Percentiles rank a stretch among this genome's conserved stretches.
Evolutionary conservation across 1,284 basidiomycete species (phyloP).

Genomic region (Ganoderma leucocontextum): DNA sequence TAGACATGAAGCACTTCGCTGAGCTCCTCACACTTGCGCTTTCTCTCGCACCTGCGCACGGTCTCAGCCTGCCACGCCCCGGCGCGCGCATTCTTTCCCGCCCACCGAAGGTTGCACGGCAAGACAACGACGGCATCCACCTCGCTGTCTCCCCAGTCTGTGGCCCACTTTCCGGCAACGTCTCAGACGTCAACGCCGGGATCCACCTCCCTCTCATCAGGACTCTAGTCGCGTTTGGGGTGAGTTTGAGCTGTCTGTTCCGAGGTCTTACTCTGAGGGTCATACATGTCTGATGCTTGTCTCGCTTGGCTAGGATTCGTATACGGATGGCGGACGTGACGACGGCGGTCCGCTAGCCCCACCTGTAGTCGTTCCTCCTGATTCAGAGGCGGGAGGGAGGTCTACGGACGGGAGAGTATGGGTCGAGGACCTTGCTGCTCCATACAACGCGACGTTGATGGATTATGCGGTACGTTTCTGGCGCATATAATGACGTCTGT

Average conservation of each 20-base stretch:
- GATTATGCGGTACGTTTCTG: conserved; percentile 51
- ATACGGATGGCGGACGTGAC: conserved; percentile 45
- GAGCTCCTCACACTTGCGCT: background rate
- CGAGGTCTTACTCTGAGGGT: background rate
- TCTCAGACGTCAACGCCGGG: conserved; percentile 49
- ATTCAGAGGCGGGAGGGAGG: conserved; percentile 43
- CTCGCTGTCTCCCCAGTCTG: conserved; percentile 48
- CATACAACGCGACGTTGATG: conserved; percentile 45
- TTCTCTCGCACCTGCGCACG: background rate
- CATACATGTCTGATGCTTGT: background rate
- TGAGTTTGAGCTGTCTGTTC: conserved; percentile 29
- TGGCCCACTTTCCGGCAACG: conserved; percentile 42
- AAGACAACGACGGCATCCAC: conserved; percentile 41
- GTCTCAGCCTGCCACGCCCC: background rate
- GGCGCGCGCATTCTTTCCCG: background rate
- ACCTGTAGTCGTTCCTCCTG: conserved; percentile 42
- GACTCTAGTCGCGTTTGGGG: conserved; percentile 52
- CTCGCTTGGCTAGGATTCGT: conserved; percentile 40
- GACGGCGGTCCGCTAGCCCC: conserved; percentile 44
- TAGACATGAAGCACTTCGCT: background rate
- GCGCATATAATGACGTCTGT: background rate
- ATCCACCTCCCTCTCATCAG: conserved; percentile 41
- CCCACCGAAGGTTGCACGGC: background rate
- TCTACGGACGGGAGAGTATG: conserved; percentile 48
- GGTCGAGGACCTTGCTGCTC: conserved; percentile 45